Percentiles rank a stretch among this genome's conserved stretches.
phyloP scores from a whole-genome alignment of 768 basidiomycete genomes.

The Gelatoporia subvermispora region DNA sequence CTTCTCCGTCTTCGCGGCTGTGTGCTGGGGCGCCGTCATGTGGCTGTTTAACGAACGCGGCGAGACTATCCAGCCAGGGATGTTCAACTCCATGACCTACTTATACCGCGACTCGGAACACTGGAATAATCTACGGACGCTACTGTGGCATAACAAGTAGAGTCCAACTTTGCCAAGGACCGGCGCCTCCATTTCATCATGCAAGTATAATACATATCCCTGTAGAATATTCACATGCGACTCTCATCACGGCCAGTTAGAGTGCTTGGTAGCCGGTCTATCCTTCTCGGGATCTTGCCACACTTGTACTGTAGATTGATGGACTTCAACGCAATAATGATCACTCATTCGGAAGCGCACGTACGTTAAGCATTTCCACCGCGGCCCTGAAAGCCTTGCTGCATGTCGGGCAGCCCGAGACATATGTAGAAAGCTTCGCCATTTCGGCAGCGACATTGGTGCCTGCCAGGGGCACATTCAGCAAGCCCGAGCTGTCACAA shows the following conservation, averaged over 20 bases:
- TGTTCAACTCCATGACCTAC: conserved; percentile 96
- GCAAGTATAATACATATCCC: not conserved
- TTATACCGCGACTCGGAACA: conserved; percentile 89
- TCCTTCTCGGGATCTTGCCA: conserved; percentile 43
- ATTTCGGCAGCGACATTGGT: conserved; percentile 70
- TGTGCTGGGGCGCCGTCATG: conserved; percentile 96
- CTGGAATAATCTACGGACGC: conserved; percentile 77
- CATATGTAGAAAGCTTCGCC: conserved; percentile 42
- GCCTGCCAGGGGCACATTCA: conserved; percentile 29
- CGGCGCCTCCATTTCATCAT: too few species aligned
- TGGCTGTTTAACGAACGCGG: conserved; percentile 86
- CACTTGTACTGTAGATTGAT: conserved; percentile 53
- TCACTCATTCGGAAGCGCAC: conserved; percentile 13
- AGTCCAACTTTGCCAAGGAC: not conserved
- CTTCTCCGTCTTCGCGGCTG: conserved; percentile 82
- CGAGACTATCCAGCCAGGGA: conserved; percentile 92
- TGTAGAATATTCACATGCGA: not conserved
- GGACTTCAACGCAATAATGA: conserved; percentile 10
- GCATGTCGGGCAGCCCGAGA: conserved; percentile 48
- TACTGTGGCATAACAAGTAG: conserved; percentile 90
- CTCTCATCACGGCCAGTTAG: too few species aligned
- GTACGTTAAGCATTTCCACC: conserved; percentile 64
- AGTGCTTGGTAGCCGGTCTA: conserved; percentile 38
- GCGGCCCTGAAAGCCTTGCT: conserved; percentile 59
- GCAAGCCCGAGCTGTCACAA: conserved; percentile 3